These are phyloP conservation scores for Microsporum audouinii DNA, from an alignment of 2,329 filamentous ascomycete species.

Conservation along the genomic window DNA sequence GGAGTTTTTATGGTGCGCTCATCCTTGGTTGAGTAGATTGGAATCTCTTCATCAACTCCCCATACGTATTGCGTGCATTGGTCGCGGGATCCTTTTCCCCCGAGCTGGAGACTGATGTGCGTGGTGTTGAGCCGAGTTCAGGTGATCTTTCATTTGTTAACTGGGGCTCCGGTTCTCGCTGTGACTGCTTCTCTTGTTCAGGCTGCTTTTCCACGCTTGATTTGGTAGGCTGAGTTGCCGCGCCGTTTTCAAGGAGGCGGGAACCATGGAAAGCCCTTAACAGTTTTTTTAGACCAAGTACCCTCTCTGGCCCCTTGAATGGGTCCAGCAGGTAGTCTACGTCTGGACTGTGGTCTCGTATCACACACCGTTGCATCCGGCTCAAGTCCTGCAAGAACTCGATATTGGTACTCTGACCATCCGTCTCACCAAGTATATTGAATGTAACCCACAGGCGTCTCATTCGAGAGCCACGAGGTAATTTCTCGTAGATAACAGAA, in stretches of 20 bases:
- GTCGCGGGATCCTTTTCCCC: too few relatives aligned
- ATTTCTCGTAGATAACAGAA: background rate
- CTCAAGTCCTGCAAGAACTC: conserved; percentile 5
- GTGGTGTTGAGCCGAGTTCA: background rate
- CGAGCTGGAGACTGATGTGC: background rate
- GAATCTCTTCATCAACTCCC: background rate
- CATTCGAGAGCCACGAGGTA: background rate
- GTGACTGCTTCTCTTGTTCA: background rate
- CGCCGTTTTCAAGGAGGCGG: background rate
- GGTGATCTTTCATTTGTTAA: background rate
- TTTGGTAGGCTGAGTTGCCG: background rate
- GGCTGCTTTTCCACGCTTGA: background rate
- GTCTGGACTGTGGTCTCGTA: background rate
- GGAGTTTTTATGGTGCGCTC: background rate
- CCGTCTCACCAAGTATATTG: background rate
- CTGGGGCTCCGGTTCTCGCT: background rate
- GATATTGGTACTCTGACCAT: background rate
- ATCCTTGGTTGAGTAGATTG: background rate
- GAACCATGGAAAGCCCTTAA: background rate
- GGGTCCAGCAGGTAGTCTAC: background rate
- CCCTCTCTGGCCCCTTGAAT: background rate
- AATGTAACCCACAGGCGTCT: conserved; percentile 4
- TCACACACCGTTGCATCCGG: background rate
- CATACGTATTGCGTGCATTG: background rate
- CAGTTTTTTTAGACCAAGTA: background rate